Conservation (phyloP, 495 filamentous ascomycete genomes). For the Neurospora sp. region DNA sequence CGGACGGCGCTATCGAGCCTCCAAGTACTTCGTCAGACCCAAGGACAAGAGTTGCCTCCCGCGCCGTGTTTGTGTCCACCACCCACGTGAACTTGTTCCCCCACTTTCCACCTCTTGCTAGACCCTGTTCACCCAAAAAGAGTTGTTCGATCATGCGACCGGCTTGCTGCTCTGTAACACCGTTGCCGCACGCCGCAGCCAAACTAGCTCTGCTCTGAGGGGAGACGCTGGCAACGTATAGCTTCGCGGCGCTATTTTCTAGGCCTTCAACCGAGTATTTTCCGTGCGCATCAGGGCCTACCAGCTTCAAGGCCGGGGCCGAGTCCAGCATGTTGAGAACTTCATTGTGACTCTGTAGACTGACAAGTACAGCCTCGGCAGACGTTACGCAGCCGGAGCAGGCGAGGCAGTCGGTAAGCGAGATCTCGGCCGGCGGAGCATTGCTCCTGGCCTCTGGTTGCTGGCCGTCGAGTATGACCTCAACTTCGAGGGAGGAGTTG, state of each 20-base stretch:
- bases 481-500: conserved; percentile 45
- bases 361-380: conserved; percentile 89
- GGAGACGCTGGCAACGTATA: conserved; percentile 85
- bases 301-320: conserved; percentile 40
- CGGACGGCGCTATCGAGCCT: conserved; percentile 4
- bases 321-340: conserved; percentile 73
- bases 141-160: conserved; percentile 76
- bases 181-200: conserved; percentile 70
- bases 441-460: conserved; percentile 32
- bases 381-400: conserved; percentile 97
- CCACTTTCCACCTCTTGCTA: conserved; percentile 56
- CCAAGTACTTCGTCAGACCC: conserved; percentile 66
- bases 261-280: conserved; percentile 23
- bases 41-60: conserved; percentile 66
- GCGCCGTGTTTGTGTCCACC: conserved; percentile 71
- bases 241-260: conserved; percentile 41
- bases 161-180: conserved; percentile 60
- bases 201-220: conserved; percentile 82
- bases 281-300: conserved; percentile 7
- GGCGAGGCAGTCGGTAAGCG: conserved; percentile 91
- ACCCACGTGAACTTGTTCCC: conserved; percentile 76
- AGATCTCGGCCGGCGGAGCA: conserved; percentile 64
- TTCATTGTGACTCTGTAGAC: conserved; percentile 82
- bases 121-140: conserved; percentile 56
- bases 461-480: conserved; percentile 88